Conservation (phyloP, 495 filamentous ascomycete species). For the Tirmania nivea region DNA sequence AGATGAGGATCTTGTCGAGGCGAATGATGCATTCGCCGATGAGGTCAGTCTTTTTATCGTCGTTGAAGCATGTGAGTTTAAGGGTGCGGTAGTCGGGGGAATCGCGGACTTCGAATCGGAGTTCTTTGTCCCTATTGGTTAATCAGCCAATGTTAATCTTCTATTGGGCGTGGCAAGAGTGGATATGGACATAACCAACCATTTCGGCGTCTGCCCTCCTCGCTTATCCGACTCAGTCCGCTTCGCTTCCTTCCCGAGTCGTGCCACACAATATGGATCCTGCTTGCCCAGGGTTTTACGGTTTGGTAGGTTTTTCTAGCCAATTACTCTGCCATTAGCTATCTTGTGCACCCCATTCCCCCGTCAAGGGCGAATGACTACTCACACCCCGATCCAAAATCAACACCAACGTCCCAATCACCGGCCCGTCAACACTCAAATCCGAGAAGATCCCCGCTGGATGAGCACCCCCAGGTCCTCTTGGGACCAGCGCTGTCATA, state of each 20-base stretch:
- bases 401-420: constrained; percentile 79
- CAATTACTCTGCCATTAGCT: background rate
- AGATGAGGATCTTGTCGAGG: constrained; percentile 56
- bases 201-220: constrained; percentile 87
- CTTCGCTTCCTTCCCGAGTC: constrained; percentile 91
- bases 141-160: background rate
- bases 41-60: constrained; percentile 87
- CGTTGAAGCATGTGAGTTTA: constrained; percentile 91
- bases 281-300: constrained; percentile 94
- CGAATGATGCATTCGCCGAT: constrained; percentile 86
- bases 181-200: constrained; percentile 35
- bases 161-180: constrained; percentile 1
- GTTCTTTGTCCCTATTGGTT: constrained; percentile 69
- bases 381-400: constrained; percentile 57
- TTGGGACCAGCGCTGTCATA: too few relatives aligned
- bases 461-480: constrained; percentile 26
- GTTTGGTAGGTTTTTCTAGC: constrained; percentile 77
- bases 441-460: constrained; percentile 91
- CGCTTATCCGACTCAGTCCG: constrained; percentile 88
- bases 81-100: constrained; percentile 86
- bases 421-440: constrained; percentile 82
- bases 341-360: background rate
- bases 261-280: constrained; percentile 85
- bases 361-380: constrained; percentile 1
- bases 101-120: constrained; percentile 89